A percentile compares a stretch with the other conserved stretches of the same genome.
Evolutionary conservation across 352 stramenopile species (phyloP).

Genomic region (Phytophthora litchii): DNA sequence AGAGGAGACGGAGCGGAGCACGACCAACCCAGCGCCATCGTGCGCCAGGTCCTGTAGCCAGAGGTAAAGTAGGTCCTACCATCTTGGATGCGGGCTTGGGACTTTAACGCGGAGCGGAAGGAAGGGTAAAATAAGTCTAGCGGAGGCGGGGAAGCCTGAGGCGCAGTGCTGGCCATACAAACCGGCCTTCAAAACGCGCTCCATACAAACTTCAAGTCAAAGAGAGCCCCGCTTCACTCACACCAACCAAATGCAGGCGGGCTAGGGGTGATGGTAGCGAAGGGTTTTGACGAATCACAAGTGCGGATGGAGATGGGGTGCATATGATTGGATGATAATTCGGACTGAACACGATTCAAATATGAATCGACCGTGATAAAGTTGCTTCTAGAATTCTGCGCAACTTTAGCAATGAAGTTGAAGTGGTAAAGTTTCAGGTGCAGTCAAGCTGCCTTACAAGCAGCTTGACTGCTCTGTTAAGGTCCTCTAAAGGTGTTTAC

Average conservation of each 20-base stretch:
- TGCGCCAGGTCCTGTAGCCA: not conserved
- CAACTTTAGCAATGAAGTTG: not conserved
- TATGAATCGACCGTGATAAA: constrained; percentile 14
- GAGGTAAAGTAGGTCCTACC: constrained; percentile 47
- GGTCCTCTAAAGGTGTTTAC: no score
- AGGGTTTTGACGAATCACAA: constrained; percentile 18
- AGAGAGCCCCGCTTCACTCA: constrained; percentile 49
- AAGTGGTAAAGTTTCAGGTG: constrained; percentile 1
- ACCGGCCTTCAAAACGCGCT: constrained; percentile 39
- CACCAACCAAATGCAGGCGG: constrained; percentile 69
- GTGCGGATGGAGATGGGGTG: no score
- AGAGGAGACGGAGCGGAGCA: constrained; percentile 17
- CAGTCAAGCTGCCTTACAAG: no score
- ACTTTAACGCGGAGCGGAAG: constrained; percentile 89
- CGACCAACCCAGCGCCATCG: not conserved
- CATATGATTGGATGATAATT: constrained; percentile 14
- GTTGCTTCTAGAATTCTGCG: constrained; percentile 9
- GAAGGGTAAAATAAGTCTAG: constrained; percentile 86
- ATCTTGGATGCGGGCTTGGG: constrained; percentile 85
- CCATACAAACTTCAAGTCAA: constrained; percentile 76
- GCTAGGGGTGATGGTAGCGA: constrained; percentile 5
- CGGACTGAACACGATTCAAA: constrained; percentile 9
- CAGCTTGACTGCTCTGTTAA: no score
- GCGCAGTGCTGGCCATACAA: constrained; percentile 59
- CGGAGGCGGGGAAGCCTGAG: constrained; percentile 35